Conservation (phyloP, 352 stramenopile genomes). For the Pythium sukuiense region DNA sequence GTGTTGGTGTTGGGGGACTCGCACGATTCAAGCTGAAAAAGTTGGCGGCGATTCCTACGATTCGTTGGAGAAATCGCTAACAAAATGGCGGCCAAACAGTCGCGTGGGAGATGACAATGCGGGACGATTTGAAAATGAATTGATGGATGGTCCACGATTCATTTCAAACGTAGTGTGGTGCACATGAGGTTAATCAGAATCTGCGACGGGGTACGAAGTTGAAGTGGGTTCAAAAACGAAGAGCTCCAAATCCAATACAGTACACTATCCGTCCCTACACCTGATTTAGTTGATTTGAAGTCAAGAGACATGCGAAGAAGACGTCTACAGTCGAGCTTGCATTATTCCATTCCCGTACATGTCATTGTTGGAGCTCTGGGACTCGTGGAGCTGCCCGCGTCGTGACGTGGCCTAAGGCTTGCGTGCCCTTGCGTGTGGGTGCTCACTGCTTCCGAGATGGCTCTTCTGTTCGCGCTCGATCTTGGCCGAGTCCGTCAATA, state of each 20-base stretch:
- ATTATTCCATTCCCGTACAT: no score
- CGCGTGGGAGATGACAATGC: not conserved
- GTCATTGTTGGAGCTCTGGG: no score
- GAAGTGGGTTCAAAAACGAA: conserved; percentile 3
- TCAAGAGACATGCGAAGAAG: no score
- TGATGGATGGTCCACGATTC: conserved; percentile 1
- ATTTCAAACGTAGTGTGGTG: not conserved
- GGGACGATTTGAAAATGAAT: conserved; percentile 10
- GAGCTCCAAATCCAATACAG: not conserved
- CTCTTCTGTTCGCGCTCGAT: conserved; percentile 24
- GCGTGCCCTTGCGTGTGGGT: conserved; percentile 19
- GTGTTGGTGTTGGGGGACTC: not conserved
- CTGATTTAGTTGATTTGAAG: no score
- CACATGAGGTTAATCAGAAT: not conserved
- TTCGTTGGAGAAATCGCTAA: not conserved
- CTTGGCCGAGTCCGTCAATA: conserved; percentile 16
- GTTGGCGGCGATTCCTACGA: conserved; percentile 3
- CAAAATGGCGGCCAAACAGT: not conserved
- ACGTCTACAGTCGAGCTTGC: no score
- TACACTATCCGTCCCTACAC: no score
- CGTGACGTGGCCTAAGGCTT: no score
- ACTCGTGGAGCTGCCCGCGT: no score
- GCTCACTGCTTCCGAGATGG: conserved; percentile 16
- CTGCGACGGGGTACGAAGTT: not conserved
- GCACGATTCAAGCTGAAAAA: not conserved